Base-by-base conservation (phyloP, 345 rosid genomes). In the Rubroshorea leprosula region DNA sequence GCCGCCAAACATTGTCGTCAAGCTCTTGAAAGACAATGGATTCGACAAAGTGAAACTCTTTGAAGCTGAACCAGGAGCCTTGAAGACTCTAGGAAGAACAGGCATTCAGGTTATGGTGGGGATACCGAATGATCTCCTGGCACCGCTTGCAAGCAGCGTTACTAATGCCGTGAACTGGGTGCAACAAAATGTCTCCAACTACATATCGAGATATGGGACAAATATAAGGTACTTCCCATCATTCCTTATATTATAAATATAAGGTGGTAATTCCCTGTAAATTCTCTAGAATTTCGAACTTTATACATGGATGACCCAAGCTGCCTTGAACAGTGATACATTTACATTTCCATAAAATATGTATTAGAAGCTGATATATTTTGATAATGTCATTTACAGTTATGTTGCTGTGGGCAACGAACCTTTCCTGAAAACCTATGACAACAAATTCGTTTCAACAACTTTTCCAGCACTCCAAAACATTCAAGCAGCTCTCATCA, bases 61-160 rank as follows among this genome's bases (percentile, higher is more conserved):
- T 23, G 96, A 87, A 76, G 99, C 99, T 47, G 96, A 93, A 60
- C 77, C 91, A 20, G 80, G 68, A 17, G 88, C 91, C 18, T 80
- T 89, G 13, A 83, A 68, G 55, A 97, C 99, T 25, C 81, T 93
- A 0, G 97, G 91, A 7, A 80, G 68, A 27, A 89, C 99, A 0
- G 97, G 94, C 51, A 93, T 85, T 24, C 82, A 89, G 24, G 97
- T 89, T 44, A 89, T 89, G 96, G 85, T 93, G 2, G 99, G 99
- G 38, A 93, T 93, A 38, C 97, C 96, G 3, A 93, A 89, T 63
- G 88, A 93, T 3, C 66, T 89, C 49, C 64, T 92, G 38, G 82
- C 78, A 9, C 57, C 84, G 0, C 74, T 92, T 29, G 87, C 98
- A 0, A 59, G 79, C 56, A 79, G 78, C 38, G 88, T 82, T 19